Conservation (phyloP, 1,139 yeast species). For the Nakaseomyces uthaithaninus region DNA sequence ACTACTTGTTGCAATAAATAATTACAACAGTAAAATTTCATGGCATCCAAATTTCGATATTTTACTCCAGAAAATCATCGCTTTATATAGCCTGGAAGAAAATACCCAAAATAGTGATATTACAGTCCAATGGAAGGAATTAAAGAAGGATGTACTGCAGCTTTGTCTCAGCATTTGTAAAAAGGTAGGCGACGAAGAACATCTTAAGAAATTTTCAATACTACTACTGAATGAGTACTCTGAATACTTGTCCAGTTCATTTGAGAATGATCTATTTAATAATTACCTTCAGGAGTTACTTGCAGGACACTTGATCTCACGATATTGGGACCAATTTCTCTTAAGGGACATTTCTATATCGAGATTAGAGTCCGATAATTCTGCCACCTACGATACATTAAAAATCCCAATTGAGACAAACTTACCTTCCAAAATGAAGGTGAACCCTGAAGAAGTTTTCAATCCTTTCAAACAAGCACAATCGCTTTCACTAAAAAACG, state of each 20-base stretch:
- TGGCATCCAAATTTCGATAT: constrained; percentile 29
- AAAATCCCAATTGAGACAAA: constrained; percentile 13
- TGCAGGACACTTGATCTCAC: constrained; percentile 20
- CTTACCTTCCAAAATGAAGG: neutral
- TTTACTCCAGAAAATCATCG: constrained; percentile 37
- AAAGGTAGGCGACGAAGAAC: constrained; percentile 40
- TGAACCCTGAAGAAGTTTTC: constrained; percentile 22
- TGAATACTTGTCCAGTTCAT: constrained; percentile 43
- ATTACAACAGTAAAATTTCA: constrained; percentile 34
- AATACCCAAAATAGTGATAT: constrained; percentile 22
- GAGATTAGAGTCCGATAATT: constrained; percentile 17
- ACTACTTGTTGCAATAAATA: constrained; percentile 43
- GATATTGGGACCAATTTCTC: constrained; percentile 67
- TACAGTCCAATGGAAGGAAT: constrained; percentile 43
- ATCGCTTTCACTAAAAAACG: constrained; percentile 15
- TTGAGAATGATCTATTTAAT: constrained; percentile 36
- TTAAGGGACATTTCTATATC: constrained; percentile 44
- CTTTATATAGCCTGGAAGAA: constrained; percentile 37
- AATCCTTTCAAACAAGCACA: constrained; percentile 27
- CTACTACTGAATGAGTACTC: constrained; percentile 48
- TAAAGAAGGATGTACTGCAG: constrained; percentile 51
- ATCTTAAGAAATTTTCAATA: constrained; percentile 42
- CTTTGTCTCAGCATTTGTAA: constrained; percentile 50
- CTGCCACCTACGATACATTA: constrained; percentile 9
- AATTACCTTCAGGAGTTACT: constrained; percentile 26